A percentile compares a stretch with the other conserved stretches of the same genome.
Evolutionary conservation across 345 rosid genomes (phyloP).

Genomic region (Boechera divaricarpa): DNA sequence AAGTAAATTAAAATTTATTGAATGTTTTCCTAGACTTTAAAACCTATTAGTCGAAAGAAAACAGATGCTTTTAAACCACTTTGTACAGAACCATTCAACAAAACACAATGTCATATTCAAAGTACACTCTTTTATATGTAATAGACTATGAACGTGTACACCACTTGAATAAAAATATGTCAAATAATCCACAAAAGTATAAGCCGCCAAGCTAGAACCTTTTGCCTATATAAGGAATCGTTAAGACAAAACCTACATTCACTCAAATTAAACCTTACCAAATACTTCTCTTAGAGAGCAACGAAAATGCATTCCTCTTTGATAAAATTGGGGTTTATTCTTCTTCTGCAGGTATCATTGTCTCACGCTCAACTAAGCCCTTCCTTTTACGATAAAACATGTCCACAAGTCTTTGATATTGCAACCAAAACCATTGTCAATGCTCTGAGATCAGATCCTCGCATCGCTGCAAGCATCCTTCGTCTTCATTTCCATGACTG

Average conservation of each 20-base stretch:
- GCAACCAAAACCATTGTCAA: constrained; percentile 46
- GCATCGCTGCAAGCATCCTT: constrained; percentile 59
- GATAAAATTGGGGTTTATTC: constrained; percentile 12
- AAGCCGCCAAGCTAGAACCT: constrained; percentile 11
- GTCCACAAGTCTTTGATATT: constrained; percentile 61
- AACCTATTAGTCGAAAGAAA: neutral
- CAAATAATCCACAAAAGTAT: neutral
- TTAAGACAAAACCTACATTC: constrained; percentile 20
- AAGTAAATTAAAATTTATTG: too few relatives aligned
- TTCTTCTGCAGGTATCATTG: constrained; percentile 16
- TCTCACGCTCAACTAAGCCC: constrained; percentile 47
- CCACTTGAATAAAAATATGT: too few relatives aligned
- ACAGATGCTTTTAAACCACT: neutral
- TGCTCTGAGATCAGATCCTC: constrained; percentile 45
- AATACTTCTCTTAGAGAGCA: neutral
- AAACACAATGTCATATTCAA: neutral
- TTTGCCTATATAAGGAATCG: constrained; percentile 31
- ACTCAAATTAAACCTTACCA: constrained; percentile 12
- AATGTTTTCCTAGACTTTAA: neutral
- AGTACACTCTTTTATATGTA: neutral
- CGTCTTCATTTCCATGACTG: constrained; percentile 66
- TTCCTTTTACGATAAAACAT: constrained; percentile 52
- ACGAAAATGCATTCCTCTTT: constrained; percentile 31
- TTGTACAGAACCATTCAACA: neutral
- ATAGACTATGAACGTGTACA: neutral